Conservation (phyloP, 2,329 filamentous ascomycete genomes). For the Trichophyton simii region DNA sequence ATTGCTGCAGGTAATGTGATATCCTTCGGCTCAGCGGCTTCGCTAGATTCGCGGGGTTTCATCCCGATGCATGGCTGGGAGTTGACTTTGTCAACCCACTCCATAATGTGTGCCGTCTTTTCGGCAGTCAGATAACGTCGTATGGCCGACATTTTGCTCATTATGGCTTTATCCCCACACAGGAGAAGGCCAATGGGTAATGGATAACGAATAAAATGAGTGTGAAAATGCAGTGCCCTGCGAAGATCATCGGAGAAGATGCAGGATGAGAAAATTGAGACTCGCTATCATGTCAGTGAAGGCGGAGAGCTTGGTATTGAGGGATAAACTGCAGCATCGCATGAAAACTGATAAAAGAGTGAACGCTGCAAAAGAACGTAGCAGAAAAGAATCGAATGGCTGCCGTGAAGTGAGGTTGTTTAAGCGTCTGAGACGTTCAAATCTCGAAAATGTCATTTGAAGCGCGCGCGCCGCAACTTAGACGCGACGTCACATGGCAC, state of each 20-base stretch:
- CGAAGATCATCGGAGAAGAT: background rate
- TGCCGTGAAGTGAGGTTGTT: background rate
- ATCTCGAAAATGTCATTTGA: background rate
- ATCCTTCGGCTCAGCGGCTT: background rate
- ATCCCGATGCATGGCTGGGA: background rate
- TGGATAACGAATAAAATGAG: background rate
- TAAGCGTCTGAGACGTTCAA: background rate
- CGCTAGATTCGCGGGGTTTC: background rate
- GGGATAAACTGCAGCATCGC: background rate
- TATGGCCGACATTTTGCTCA: background rate
- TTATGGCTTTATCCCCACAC: background rate
- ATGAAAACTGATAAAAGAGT: background rate
- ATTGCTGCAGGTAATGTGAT: background rate
- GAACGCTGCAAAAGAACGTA: background rate
- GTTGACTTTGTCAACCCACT: background rate
- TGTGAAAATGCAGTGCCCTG: background rate
- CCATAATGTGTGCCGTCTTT: background rate
- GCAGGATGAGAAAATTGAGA: background rate
- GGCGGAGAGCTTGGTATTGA: background rate
- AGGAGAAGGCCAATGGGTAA: no score
- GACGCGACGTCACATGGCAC: background rate
- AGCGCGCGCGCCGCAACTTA: background rate
- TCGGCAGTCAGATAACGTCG: background rate
- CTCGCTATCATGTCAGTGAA: background rate
- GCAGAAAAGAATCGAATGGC: background rate